A percentile compares a stretch with the other conserved stretches of the same genome.
phyloP scores from a whole-genome alignment of 2,329 filamentous ascomycete genomes.

The Fusarium sp. region DNA sequence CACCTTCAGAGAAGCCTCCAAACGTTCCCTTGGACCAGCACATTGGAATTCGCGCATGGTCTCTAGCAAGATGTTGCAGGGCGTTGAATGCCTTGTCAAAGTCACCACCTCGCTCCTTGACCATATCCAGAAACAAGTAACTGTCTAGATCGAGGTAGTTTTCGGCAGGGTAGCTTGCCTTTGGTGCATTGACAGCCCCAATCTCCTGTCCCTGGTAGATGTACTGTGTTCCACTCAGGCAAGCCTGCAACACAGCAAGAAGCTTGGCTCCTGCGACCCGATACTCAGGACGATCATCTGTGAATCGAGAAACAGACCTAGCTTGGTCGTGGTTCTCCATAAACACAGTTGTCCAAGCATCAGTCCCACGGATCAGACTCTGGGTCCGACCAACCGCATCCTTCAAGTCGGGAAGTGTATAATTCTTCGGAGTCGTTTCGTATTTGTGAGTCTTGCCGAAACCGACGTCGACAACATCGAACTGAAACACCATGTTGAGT shows the following conservation, averaged over 20 bases:
- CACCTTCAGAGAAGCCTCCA: conserved; percentile 53
- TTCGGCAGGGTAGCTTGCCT: conserved; percentile 68
- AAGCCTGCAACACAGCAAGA: conserved; percentile 65
- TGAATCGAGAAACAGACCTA: conserved; percentile 67
- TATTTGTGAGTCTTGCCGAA: conserved; percentile 64
- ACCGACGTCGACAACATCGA: conserved; percentile 73
- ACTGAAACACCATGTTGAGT: conserved; percentile 78
- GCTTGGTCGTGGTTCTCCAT: conserved; percentile 76
- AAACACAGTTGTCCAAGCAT: conserved; percentile 74
- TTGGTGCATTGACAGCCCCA: conserved; percentile 71
- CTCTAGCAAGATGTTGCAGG: conserved; percentile 57
- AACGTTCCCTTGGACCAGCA: conserved; percentile 64
- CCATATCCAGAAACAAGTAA: conserved; percentile 53
- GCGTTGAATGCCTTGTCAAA: conserved; percentile 52
- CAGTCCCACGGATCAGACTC: conserved; percentile 62
- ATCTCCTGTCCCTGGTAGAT: conserved; percentile 77
- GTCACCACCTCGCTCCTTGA: conserved; percentile 47
- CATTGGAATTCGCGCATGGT: conserved; percentile 75
- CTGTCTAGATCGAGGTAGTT: conserved; percentile 64
- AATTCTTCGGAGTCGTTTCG: conserved; percentile 60
- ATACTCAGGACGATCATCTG: conserved; percentile 61
- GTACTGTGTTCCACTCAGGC: conserved; percentile 70
- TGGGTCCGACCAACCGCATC: conserved; percentile 62
- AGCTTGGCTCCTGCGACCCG: conserved; percentile 67
- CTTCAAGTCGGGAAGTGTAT: conserved; percentile 62